These are phyloP conservation scores for Neoboletus subvelutipes DNA, from an alignment of 768 basidiomycete species.

Conservation along the genomic window DNA sequence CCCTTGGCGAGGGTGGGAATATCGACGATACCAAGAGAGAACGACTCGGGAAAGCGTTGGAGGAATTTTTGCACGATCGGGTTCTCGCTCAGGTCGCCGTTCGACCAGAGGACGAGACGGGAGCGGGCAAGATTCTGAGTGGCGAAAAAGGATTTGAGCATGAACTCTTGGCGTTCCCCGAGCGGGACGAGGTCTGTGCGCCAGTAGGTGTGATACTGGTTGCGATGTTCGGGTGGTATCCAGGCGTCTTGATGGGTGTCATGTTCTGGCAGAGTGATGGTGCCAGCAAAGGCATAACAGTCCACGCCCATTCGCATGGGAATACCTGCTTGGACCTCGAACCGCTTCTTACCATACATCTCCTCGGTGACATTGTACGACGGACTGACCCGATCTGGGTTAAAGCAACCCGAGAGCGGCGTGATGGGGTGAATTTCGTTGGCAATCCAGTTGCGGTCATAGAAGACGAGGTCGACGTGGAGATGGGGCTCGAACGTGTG, in stretches of 20 bases:
- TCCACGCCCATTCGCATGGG: conserved; percentile 78
- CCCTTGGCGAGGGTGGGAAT: conserved; percentile 66
- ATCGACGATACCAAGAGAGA: conserved; percentile 67
- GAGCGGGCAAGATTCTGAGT: conserved; percentile 73
- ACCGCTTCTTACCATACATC: conserved; percentile 60
- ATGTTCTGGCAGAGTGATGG: conserved; percentile 45
- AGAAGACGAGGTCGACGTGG: conserved; percentile 83
- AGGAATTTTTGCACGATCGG: conserved; percentile 61
- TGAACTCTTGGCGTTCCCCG: conserved; percentile 78
- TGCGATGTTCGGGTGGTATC: conserved; percentile 44
- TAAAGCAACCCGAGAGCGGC: conserved; percentile 75
- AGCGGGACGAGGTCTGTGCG: conserved; percentile 80
- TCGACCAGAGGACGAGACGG: conserved; percentile 89
- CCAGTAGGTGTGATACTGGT: conserved; percentile 93
- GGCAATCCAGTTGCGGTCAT: conserved; percentile 71
- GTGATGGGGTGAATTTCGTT: conserved; percentile 65
- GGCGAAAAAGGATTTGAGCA: conserved; percentile 91
- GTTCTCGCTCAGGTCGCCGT: conserved; percentile 65
- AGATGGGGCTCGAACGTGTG: conserved; percentile 62
- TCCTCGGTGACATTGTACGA: conserved; percentile 67
- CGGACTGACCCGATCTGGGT: conserved; percentile 54
- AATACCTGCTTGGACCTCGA: conserved; percentile 79
- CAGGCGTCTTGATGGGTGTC: conserved; percentile 4
- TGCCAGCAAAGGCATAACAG: conserved; percentile 91
- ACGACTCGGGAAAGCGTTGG: conserved; percentile 62